phyloP scores from a whole-genome alignment of 352 stramenopile genomes.

The Phytophthora hibernalis region DNA sequence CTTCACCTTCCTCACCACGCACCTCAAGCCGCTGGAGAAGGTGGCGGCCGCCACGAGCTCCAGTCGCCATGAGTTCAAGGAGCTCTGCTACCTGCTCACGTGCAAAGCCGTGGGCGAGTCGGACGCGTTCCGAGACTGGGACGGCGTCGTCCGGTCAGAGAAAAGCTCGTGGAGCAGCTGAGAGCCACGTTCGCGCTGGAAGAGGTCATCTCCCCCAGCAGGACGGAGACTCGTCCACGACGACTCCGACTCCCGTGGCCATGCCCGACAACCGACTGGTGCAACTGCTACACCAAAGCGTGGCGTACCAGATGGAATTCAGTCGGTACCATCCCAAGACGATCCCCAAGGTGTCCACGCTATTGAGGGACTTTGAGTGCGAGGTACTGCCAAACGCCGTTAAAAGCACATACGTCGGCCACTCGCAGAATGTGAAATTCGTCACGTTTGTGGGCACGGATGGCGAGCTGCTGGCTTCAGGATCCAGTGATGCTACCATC shows the following conservation, averaged over 20 bases:
- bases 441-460: constrained; percentile 88
- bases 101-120: constrained; percentile 89
- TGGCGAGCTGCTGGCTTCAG: constrained; percentile 83
- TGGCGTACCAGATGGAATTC: constrained; percentile 93
- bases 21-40: constrained; percentile 90
- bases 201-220: constrained; percentile 65
- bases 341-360: constrained; percentile 83
- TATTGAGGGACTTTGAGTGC: constrained; percentile 89
- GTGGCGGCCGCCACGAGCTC: constrained; percentile 70
- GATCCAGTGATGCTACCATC: constrained; percentile 87
- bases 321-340: constrained; percentile 88
- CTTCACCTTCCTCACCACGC: constrained; percentile 90
- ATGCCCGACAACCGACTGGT: constrained; percentile 83
- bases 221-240: constrained; percentile 33
- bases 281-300: constrained; percentile 83
- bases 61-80: constrained; percentile 86
- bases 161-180: constrained; percentile 88
- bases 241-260: constrained; percentile 33
- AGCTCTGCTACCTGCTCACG: constrained; percentile 90
- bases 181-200: constrained; percentile 85
- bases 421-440: constrained; percentile 91
- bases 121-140: constrained; percentile 86
- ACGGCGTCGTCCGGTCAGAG: constrained; percentile 75
- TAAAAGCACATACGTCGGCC: constrained; percentile 86
- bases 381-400: constrained; percentile 87